A percentile compares a stretch with the other conserved stretches of the same genome.
phyloP scores from a whole-genome alignment of 768 basidiomycete genomes.

The Mycena indigotica region DNA sequence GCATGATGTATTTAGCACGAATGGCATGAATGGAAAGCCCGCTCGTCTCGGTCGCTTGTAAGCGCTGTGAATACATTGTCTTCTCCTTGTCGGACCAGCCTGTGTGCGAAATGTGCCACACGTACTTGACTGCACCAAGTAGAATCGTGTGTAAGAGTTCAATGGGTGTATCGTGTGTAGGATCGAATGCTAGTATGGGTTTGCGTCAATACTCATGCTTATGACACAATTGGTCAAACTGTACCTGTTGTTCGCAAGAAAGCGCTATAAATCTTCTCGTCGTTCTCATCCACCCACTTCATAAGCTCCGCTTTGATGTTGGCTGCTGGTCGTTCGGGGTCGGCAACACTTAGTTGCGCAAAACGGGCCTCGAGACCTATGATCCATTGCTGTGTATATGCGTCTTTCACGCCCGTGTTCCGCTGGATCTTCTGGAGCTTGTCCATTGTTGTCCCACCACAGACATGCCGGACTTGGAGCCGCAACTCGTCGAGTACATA shows the following conservation, averaged over 20 bases:
- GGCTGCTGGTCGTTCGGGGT: conserved; percentile 15
- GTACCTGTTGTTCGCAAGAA: conserved; percentile 36
- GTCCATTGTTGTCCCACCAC: conserved; percentile 29
- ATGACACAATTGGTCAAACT: conserved; percentile 31
- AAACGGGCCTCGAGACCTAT: conserved; percentile 30
- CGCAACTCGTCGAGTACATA: conserved; percentile 28
- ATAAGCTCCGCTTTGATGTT: conserved; percentile 30
- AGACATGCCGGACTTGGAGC: conserved; percentile 34
- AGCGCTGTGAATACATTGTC: too few relatives aligned
- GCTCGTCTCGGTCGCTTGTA: too few relatives aligned
- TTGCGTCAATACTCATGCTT: conserved; percentile 32
- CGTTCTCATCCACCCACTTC: conserved; percentile 30
- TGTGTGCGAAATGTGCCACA: too few relatives aligned
- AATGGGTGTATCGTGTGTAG: too few relatives aligned
- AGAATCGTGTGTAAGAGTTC: too few relatives aligned
- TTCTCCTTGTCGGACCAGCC: too few relatives aligned
- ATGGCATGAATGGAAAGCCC: too few relatives aligned
- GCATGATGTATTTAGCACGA: conserved; percentile 44
- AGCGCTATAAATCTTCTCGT: conserved; percentile 31
- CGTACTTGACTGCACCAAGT: too few relatives aligned
- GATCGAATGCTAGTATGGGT: conserved; percentile 35
- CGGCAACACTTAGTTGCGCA: conserved; percentile 20
- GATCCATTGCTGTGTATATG: conserved; percentile 41
- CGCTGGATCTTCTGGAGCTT: conserved; percentile 32
- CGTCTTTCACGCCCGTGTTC: conserved; percentile 41